Conservation (phyloP, 2,329 filamentous ascomycete genomes). For the Exophiala xenobiotica region DNA sequence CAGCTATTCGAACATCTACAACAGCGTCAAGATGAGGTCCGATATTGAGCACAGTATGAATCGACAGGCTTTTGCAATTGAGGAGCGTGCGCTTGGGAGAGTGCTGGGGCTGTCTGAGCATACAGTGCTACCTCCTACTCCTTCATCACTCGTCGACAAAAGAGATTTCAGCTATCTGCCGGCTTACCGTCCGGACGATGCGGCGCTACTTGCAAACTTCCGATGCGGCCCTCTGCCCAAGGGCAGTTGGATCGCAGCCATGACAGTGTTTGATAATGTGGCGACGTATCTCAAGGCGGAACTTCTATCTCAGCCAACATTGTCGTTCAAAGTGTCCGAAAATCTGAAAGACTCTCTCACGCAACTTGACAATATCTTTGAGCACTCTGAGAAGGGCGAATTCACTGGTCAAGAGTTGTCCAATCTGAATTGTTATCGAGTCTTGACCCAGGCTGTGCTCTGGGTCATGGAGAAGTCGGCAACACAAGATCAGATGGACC, state of each 20-base stretch:
- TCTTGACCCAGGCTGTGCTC: conserved; percentile 9
- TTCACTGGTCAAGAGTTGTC: conserved; percentile 21
- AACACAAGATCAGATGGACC: conserved; percentile 1
- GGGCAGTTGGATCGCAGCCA: conserved; percentile 23
- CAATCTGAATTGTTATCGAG: conserved; percentile 8
- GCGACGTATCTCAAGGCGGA: conserved; percentile 26
- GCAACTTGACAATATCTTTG: background rate
- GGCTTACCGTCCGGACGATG: conserved; percentile 23
- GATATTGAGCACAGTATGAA: conserved; percentile 32
- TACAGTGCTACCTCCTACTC: conserved; percentile 9
- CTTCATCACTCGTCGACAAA: conserved; percentile 23
- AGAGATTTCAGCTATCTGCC: conserved; percentile 28
- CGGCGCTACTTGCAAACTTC: conserved; percentile 10
- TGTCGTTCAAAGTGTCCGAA: conserved; percentile 13
- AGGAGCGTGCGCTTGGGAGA: conserved; percentile 42
- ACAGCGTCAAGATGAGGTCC: conserved; percentile 39
- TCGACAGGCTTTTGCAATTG: conserved; percentile 44
- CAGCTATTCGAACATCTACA: conserved; percentile 46
- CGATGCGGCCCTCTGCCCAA: conserved; percentile 24
- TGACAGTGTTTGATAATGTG: conserved; percentile 24
- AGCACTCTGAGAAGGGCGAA: conserved; percentile 2
- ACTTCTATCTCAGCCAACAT: conserved; percentile 5
- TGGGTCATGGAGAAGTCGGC: conserved; percentile 5
- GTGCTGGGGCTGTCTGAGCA: conserved; percentile 34
- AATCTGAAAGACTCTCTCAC: conserved; percentile 3